Base-by-base conservation (phyloP, 768 basidiomycete species). In the Tremella yokohamensis region DNA sequence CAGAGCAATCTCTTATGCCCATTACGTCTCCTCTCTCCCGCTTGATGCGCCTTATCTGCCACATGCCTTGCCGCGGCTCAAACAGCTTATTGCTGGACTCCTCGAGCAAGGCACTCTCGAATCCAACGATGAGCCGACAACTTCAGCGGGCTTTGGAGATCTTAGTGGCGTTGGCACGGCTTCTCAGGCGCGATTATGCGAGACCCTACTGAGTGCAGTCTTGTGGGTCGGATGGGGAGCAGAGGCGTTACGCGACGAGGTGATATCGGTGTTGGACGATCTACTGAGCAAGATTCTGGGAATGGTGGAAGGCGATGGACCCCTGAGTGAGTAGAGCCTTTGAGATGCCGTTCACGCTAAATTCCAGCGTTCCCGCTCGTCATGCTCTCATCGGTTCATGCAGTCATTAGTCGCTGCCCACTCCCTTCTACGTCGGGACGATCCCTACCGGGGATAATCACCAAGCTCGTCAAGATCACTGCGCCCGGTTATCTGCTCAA, bases 1-100 rank as follows among this genome's bases (percentile, higher is more conserved):
- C 48, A 66, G 70, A 57, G 69, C 68, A 3, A 71, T 73, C 56
- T 75, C 73, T 7, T 75, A 69, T 44, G 68, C 71, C 15, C 69
- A 68, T 49, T 75, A 75, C 54, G 69, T 71, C 16, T 53, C 64
- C 15, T 63, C 69, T 18, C 66, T 75, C 1, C 64, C 71, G 3
- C 19, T 57, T 4, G 22, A 39, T 2, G 64, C 70, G 1, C 39
- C 55, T 2, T 50, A 63, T 18, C 58, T 75, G 1, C 37, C 52
- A 8, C 18, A 56, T 34, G 44, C 64, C 6, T 50, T 75, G 3
- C 54, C 61, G 0, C 57, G 44, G 7, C 39, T 73, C n/a, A 57
- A 63, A 24, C 19, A 39, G 2, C 57, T 73, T 25, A 49, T 73
- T 3, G 25, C 42, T 16, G 68, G 64, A 1, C 24, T 73, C 15